Evolutionary conservation across 225 moss, liverwort and hornwort species (phyloP).

Genomic region (Pseudisothecium myosuroides): DNA sequence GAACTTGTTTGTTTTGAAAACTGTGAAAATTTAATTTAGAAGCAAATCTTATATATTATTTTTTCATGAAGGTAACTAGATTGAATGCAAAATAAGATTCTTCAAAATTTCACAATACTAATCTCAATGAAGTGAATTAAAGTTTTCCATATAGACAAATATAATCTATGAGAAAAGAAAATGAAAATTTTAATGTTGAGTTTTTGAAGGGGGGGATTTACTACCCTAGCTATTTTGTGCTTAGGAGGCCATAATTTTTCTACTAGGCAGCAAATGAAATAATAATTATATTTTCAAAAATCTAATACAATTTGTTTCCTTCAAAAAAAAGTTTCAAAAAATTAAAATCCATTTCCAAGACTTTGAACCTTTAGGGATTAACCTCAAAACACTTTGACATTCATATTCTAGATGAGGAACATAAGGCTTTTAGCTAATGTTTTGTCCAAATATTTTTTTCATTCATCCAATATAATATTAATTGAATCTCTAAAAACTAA

Average conservation of each 20-base stretch:
- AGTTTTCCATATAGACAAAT: background rate
- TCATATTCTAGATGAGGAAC: rapidly evolving
- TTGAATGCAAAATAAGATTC: background rate
- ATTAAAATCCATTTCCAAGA: background rate
- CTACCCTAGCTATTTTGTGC: rapidly evolving
- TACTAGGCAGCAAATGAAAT: background rate
- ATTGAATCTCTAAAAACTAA: background rate
- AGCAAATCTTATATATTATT: background rate
- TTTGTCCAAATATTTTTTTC: background rate
- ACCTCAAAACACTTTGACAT: background rate
- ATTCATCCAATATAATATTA: background rate
- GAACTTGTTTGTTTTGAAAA: background rate
- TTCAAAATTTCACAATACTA: rapidly evolving
- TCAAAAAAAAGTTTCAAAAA: background rate
- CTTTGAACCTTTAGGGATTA: background rate
- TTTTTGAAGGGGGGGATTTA: rapidly evolving
- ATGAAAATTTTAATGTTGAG: background rate
- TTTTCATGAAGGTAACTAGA: rapidly evolving
- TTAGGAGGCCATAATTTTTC: background rate
- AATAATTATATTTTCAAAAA: background rate
- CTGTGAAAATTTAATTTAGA: background rate
- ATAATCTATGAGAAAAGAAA: background rate
- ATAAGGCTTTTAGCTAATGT: background rate
- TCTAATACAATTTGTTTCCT: rapidly evolving
- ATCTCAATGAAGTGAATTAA: background rate